These are phyloP conservation scores for Mortierella alpina DNA, from an alignment of 192 early-diverging fungal species.

Conservation along the genomic window DNA sequence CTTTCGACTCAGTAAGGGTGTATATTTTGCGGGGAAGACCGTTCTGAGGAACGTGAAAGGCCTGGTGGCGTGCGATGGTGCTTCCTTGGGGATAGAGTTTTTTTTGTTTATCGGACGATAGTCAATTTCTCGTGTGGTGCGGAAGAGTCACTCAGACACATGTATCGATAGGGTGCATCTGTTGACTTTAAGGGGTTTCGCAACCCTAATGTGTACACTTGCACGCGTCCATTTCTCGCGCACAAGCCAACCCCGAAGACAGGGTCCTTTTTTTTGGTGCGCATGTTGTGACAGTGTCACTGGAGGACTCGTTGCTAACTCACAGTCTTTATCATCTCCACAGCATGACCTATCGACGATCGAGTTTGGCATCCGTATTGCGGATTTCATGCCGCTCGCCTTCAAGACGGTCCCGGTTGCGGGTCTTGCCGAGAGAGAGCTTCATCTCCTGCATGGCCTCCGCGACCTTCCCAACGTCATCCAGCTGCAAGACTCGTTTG, in stretches of 20 bases:
- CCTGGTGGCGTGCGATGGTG: conserved; percentile 28
- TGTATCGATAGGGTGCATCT: conserved; percentile 29
- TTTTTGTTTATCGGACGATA: conserved; percentile 2
- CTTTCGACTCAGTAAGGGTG: neutral
- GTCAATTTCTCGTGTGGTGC: conserved; percentile 1
- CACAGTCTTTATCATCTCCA: neutral
- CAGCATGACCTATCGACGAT: conserved; percentile 55
- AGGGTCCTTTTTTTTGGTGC: no score
- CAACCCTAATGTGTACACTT: neutral
- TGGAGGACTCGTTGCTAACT: neutral
- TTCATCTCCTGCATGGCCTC: conserved; percentile 63
- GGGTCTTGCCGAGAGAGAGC: conserved; percentile 65
- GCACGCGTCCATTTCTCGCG: neutral
- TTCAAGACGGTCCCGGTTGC: conserved; percentile 74
- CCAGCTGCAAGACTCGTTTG: conserved; percentile 70
- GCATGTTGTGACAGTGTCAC: no score
- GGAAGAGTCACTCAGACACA: conserved; percentile 21
- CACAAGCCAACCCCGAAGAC: conserved; percentile 8
- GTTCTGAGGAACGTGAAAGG: neutral
- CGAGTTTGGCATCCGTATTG: conserved; percentile 73
- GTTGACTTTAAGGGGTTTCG: neutral
- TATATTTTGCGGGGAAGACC: conserved; percentile 19
- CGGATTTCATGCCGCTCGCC: conserved; percentile 67
- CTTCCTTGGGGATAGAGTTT: conserved; percentile 3
- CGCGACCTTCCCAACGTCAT: conserved; percentile 61